Conservation (phyloP, 352 stramenopile species). For the Elongisporangium prolatum region DNA sequence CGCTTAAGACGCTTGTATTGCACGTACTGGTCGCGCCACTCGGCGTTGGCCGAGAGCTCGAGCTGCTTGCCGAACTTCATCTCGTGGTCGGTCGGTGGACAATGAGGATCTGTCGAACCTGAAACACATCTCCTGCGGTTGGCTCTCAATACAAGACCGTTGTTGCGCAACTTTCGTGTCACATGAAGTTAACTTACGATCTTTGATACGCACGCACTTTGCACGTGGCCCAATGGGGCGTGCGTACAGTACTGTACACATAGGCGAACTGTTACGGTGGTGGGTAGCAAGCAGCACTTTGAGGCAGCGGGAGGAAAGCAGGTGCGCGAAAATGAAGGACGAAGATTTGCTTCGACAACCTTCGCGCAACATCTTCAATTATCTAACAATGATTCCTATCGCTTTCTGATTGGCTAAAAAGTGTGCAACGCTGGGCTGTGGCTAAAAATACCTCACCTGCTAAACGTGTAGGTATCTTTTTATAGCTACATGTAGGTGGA, state of each 20-base stretch:
- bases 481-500: background rate
- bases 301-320: no score
- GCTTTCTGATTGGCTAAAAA: background rate
- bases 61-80: slow-evolving; percentile 95
- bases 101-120: background rate
- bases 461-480: background rate
- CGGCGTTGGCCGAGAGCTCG: slow-evolving; percentile 84
- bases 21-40: slow-evolving; percentile 88
- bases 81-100: background rate
- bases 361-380: background rate
- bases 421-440: background rate
- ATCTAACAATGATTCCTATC: background rate
- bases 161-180: background rate
- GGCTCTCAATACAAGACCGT: background rate
- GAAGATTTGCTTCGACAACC: background rate
- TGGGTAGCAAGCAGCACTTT: background rate
- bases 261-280: background rate
- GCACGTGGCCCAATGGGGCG: background rate
- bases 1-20: slow-evolving; percentile 91
- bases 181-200: background rate
- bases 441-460: background rate
- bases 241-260: background rate
- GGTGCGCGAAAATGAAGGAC: no score
- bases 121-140: background rate
- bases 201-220: background rate